These are phyloP conservation scores for Zygotorulaspora chibaensis DNA, from an alignment of 805 yeast species.

Conservation along the genomic window DNA sequence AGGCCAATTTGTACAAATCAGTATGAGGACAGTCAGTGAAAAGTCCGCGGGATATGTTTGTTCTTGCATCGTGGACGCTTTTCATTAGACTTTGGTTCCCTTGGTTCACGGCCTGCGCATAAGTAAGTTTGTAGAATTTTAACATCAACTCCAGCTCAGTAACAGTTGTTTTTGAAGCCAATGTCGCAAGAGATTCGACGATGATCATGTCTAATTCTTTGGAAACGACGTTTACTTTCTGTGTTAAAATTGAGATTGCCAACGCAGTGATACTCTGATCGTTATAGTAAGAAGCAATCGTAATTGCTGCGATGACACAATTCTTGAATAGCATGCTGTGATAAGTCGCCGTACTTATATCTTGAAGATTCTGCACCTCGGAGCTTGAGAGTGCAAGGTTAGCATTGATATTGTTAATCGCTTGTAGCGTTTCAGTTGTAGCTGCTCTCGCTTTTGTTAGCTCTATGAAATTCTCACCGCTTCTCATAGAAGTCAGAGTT, in stretches of 20 bases:
- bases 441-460: constrained; percentile 10
- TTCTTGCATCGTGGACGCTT: constrained; percentile 49
- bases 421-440: constrained; percentile 20
- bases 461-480: constrained; percentile 3
- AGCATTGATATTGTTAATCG: constrained; percentile 9
- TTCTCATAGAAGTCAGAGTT: constrained; percentile 23
- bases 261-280: constrained; percentile 72
- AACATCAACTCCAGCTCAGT: constrained; percentile 64
- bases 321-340: constrained; percentile 48
- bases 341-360: constrained; percentile 10
- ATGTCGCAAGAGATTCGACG: constrained; percentile 55
- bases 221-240: constrained; percentile 54
- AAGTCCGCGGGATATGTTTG: constrained; percentile 38
- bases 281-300: constrained; percentile 59
- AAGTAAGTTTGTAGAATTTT: constrained; percentile 51
- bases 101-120: constrained; percentile 42
- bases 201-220: constrained; percentile 52
- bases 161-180: constrained; percentile 58
- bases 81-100: constrained; percentile 38
- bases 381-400: constrained; percentile 6
- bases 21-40: constrained; percentile 24
- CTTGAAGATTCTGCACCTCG: constrained; percentile 14
- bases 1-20: constrained; percentile 50
- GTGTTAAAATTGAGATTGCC: constrained; percentile 76
- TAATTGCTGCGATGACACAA: constrained; percentile 62